phyloP scores from a whole-genome alignment of 2,329 filamentous ascomycete species.

The Penicillium brevicompactum region DNA sequence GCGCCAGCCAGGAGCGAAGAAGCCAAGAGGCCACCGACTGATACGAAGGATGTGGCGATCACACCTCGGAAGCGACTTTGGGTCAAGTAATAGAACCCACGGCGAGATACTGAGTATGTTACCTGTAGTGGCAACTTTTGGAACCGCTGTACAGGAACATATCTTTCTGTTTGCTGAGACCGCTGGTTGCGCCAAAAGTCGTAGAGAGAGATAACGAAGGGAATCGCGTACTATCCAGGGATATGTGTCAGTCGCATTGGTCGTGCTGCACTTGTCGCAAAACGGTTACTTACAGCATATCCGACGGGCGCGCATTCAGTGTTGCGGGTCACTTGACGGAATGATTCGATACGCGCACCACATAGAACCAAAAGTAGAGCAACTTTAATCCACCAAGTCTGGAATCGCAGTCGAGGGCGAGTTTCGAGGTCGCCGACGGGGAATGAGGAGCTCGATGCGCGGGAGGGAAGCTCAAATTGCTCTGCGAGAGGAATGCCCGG shows the following conservation, averaged over 20 bases:
- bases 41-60: constrained; percentile 40
- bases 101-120: constrained; percentile 32
- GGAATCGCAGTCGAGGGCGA: constrained; percentile 3
- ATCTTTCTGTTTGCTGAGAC: constrained; percentile 23
- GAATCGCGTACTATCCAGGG: constrained; percentile 37
- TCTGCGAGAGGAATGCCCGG: constrained; percentile 32
- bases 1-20: constrained; percentile 38
- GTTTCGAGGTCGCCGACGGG: constrained; percentile 7
- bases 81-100: constrained; percentile 32
- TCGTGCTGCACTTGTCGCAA: background rate
- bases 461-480: constrained; percentile 25
- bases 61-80: constrained; percentile 42
- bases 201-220: constrained; percentile 45
- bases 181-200: constrained; percentile 41
- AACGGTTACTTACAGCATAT: constrained; percentile 33
- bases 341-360: constrained; percentile 30
- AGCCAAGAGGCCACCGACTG: constrained; percentile 41
- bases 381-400: constrained; percentile 19
- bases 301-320: constrained; percentile 46
- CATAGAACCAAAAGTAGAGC: constrained; percentile 10
- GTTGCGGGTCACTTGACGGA: constrained; percentile 43
- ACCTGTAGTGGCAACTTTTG: constrained; percentile 16
- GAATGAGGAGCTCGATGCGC: constrained; percentile 16
- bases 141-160: constrained; percentile 21
- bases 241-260: constrained; percentile 16